Evolutionary conservation across 2,329 filamentous ascomycete species (phyloP), one percentile per base, ranked within the genome.

Genomic region (Gaeumannomyces sp.): DNA sequence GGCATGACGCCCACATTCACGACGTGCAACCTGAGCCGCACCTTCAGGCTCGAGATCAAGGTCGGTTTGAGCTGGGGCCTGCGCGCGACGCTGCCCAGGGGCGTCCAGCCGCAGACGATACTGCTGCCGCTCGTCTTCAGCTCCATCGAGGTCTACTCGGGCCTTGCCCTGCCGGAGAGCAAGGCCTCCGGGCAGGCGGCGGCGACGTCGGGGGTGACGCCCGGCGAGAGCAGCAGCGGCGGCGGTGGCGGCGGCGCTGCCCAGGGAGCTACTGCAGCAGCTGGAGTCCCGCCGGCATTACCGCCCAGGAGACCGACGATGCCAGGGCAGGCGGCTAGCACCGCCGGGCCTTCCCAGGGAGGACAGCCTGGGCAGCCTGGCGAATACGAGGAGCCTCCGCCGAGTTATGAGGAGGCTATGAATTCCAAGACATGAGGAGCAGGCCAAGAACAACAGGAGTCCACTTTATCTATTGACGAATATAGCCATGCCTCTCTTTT

Each of bases 21-120:
- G 61, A 92, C 93, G 1, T 99, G 95, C 77, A 98, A 98, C 75
- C 84, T 98, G 61, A 84, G 85, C 63, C 86, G 94, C 33, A 83
- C 80, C 63, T 98, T 99, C 75, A 89, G 93, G 73, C 78, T 99
- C 53, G 92, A 97, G 76, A 79, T 97, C 57, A 87, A 88, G 66
- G 79, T 97, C 10, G 92, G 92, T 1, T 76, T 97, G 53, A 87
- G 86, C 65, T 93, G 92, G 81, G 90, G 90, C 8, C 83, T 83
- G 35, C 81, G 83, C 62, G 79, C 71, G 38, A 69, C 66, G 35
- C 70, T 71, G 31, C 72, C 73, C 4, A 65, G 70, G 35, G 69
- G 70, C 56, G 71, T 76, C 22, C 62, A 64, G 29, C 83, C 89
- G n/a, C 91, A 96, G 77, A 83, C 88, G 63, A 86, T 96, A 45